phyloP scores from a whole-genome alignment of 257 asterid genomes.

The Solanum virginianum region DNA sequence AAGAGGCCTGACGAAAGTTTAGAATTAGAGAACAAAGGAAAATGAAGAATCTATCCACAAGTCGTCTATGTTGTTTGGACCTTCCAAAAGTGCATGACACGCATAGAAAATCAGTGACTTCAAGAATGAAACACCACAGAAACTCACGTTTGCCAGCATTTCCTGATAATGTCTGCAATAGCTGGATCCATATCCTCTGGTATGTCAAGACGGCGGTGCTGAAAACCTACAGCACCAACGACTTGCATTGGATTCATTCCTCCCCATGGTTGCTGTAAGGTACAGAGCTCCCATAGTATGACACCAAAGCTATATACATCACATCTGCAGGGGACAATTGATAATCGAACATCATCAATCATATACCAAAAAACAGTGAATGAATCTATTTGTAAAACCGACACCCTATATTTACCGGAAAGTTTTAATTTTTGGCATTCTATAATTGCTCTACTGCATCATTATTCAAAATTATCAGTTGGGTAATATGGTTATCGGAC shows the following conservation, averaged over 20 bases:
- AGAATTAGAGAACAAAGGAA: neutral
- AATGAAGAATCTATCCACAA: neutral
- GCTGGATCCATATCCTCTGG: constrained; percentile 74
- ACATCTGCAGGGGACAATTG: constrained; percentile 42
- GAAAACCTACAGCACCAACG: constrained; percentile 97
- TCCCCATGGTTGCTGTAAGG: constrained; percentile 91
- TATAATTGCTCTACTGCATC: neutral
- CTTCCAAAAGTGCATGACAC: neutral
- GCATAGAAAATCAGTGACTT: neutral
- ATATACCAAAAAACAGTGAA: neutral
- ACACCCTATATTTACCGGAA: neutral
- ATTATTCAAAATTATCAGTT: neutral
- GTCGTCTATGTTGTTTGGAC: neutral
- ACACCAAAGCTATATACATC: constrained; percentile 93
- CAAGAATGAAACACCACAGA: neutral
- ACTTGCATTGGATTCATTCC: constrained; percentile 99
- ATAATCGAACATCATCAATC: neutral
- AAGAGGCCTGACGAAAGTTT: neutral
- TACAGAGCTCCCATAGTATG: constrained; percentile 92
- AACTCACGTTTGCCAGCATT: constrained; percentile 95
- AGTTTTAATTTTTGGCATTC: neutral
- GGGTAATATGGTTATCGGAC: neutral
- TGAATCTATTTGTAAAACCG: neutral
- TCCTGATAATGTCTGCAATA: constrained; percentile 53
- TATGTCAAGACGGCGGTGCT: constrained; percentile 88